Evolutionary conservation across 305 asterid species (phyloP).

Genomic region (Vinca major): DNA sequence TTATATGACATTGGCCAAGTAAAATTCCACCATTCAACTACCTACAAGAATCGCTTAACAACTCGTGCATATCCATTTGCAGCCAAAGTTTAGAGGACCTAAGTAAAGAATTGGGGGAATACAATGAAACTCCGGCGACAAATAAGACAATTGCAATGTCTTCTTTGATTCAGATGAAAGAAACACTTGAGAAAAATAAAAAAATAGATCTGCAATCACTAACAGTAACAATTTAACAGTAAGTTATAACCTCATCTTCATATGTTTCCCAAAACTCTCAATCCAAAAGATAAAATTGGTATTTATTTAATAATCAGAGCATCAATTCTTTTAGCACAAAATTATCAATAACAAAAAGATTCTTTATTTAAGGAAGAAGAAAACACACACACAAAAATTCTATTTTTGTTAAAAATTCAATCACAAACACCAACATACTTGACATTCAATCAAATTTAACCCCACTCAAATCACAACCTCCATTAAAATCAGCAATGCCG

Average conservation of each 20-base stretch:
- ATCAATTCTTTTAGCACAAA: conserved; percentile 1
- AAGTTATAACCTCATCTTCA: neutral
- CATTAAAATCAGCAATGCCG: conserved; percentile 32
- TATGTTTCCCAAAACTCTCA: neutral
- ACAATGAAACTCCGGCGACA: conserved; percentile 1
- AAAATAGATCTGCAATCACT: conserved; percentile 10
- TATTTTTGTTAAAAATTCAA: conserved; percentile 7
- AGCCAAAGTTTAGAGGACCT: neutral
- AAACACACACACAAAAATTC: neutral
- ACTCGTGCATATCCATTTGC: neutral
- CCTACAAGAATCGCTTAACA: neutral
- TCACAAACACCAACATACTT: conserved; percentile 7
- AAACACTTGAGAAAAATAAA: too few species aligned
- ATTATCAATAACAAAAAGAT: neutral
- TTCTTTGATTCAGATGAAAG: neutral
- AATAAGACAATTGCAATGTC: neutral
- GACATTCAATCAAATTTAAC: conserved; percentile 10
- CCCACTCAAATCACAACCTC: conserved; percentile 10
- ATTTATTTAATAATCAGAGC: neutral
- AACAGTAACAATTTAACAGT: neutral
- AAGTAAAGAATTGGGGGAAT: neutral
- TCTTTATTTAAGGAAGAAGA: conserved; percentile 1
- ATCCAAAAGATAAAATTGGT: neutral
- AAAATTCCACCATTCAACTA: neutral
- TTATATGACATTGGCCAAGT: neutral